Evolutionary conservation across 148 eudicot species (phyloP).

Genomic region (Beta vulgaris): DNA sequence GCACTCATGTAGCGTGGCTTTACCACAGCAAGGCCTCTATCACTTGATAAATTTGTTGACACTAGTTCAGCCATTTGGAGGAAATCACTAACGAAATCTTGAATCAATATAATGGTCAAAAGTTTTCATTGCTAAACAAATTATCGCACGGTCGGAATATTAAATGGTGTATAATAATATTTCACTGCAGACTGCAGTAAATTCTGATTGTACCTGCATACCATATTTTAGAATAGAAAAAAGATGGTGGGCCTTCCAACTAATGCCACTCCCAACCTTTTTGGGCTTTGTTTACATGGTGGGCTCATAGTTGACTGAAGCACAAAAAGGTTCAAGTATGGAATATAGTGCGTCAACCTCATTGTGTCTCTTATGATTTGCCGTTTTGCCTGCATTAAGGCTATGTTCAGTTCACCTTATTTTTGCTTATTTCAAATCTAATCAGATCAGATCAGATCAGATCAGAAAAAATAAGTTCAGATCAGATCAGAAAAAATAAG

Average conservation of each 20-base stretch:
- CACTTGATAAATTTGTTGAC: conserved; percentile 9
- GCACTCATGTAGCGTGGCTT: not conserved
- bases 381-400: not conserved
- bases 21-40: not conserved
- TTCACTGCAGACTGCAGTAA: not conserved
- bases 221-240: not conserved
- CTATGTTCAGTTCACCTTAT: too few species aligned
- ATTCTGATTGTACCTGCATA: not conserved
- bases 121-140: not conserved
- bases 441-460: too few species aligned
- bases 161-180: not conserved
- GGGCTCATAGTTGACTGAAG: conserved; percentile 20
- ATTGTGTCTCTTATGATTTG: not conserved
- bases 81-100: not conserved
- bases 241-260: conserved; percentile 6
- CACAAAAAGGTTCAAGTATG: not conserved
- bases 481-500: too few species aligned
- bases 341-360: not conserved
- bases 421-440: too few species aligned
- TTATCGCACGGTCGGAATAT: not conserved
- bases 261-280: conserved; percentile 17
- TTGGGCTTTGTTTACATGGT: conserved; percentile 19
- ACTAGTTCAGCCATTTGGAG: conserved; percentile 5
- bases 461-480: too few species aligned
- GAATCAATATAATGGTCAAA: conserved; percentile 1